These are phyloP conservation scores for Pezicula neosporulosa DNA, from an alignment of 2,329 filamentous ascomycete species.

Conservation along the genomic window DNA sequence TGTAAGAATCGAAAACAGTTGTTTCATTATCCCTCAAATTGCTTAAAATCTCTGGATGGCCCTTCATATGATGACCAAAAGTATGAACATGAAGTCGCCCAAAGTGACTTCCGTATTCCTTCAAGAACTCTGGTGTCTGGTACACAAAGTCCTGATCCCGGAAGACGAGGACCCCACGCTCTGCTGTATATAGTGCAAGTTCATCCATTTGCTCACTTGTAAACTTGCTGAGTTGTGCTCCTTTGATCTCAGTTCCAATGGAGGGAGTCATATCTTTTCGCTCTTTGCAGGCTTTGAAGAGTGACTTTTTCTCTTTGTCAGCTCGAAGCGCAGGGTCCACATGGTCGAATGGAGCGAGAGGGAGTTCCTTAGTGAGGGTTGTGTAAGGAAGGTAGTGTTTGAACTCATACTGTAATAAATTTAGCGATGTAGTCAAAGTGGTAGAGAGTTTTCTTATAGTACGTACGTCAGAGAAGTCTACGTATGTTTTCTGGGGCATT, in stretches of 20 bases:
- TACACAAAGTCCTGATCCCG: slow-evolving; percentile 67
- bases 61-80: slow-evolving; percentile 52
- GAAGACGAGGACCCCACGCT: slow-evolving; percentile 56
- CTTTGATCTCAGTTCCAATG: slow-evolving; percentile 27
- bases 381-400: slow-evolving; percentile 1
- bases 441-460: background rate
- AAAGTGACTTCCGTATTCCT: slow-evolving; percentile 69
- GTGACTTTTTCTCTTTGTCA: background rate
- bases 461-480: background rate
- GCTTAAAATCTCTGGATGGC: slow-evolving; percentile 69
- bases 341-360: background rate
- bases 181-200: slow-evolving; percentile 40
- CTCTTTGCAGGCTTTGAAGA: background rate
- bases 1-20: slow-evolving; percentile 47
- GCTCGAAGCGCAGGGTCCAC: background rate
- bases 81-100: slow-evolving; percentile 66
- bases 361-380: background rate
- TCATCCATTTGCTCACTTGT: slow-evolving; percentile 13
- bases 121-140: slow-evolving; percentile 62
- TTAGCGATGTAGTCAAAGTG: background rate
- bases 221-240: slow-evolving; percentile 35
- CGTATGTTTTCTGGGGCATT: background rate
- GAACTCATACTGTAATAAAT: background rate
- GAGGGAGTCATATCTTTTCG: slow-evolving; percentile 37
- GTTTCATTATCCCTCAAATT: slow-evolving; percentile 67